Evolutionary conservation across 345 rosid species (phyloP).

Genomic region (Theobroma cacao): DNA sequence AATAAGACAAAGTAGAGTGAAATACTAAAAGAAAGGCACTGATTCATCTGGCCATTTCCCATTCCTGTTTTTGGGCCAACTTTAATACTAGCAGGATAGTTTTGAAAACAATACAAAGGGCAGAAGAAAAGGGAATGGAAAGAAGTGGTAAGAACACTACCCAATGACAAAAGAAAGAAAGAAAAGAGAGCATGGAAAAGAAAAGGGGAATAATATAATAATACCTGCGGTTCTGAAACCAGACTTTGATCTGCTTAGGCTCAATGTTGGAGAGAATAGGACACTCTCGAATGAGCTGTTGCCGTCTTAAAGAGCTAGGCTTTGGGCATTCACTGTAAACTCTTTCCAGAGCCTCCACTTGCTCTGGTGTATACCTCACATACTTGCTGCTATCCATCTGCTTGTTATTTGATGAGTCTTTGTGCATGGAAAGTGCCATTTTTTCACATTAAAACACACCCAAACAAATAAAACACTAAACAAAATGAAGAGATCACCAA

Average conservation of each 20-base stretch:
- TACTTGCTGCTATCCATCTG: conserved; percentile 67
- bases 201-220: neutral
- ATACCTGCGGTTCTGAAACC: conserved; percentile 21
- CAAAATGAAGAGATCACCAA: neutral
- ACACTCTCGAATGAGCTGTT: conserved; percentile 72
- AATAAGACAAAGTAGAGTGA: neutral
- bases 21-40: neutral
- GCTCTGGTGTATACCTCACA: conserved; percentile 74
- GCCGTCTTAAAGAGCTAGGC: conserved; percentile 72
- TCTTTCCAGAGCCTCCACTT: conserved; percentile 79
- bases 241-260: conserved; percentile 24
- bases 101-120: neutral
- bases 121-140: neutral
- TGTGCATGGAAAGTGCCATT: conserved; percentile 40
- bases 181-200: neutral
- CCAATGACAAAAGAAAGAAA: neutral
- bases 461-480: neutral
- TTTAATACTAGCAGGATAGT: neutral
- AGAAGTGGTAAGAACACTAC: too few species aligned
- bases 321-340: conserved; percentile 75
- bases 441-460: neutral
- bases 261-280: conserved; percentile 21
- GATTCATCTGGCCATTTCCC: too few species aligned
- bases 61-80: neutral
- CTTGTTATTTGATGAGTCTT: conserved; percentile 31